phyloP scores from a whole-genome alignment of 768 basidiomycete genomes.

The Mycena epipterygia region DNA sequence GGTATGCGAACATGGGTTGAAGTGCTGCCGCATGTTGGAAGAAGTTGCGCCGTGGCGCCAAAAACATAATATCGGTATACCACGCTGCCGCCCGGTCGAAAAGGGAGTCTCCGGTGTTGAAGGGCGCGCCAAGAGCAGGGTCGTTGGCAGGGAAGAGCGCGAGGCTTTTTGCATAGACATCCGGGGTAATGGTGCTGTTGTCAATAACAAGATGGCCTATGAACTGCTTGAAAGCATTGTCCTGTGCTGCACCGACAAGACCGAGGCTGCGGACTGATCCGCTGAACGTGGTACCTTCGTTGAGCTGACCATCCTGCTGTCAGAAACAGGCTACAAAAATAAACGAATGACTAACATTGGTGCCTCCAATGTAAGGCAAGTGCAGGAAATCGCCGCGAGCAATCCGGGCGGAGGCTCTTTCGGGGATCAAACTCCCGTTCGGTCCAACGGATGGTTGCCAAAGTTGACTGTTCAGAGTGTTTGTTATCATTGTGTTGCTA shows the following conservation, averaged over 20 bases:
- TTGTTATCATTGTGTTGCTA: constrained; percentile 59
- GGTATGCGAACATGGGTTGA: constrained; percentile 67
- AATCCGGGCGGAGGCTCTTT: constrained; percentile 60
- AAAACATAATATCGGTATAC: constrained; percentile 72
- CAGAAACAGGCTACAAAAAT: constrained; percentile 21
- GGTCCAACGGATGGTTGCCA: constrained; percentile 72
- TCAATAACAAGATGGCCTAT: constrained; percentile 66
- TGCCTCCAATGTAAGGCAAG: constrained; percentile 69
- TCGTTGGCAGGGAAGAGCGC: constrained; percentile 64
- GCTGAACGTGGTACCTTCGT: constrained; percentile 66
- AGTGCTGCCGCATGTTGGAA: constrained; percentile 60
- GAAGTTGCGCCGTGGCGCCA: constrained; percentile 64
- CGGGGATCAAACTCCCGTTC: constrained; percentile 61
- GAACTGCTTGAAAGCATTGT: constrained; percentile 60
- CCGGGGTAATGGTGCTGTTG: constrained; percentile 59
- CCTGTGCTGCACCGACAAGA: constrained; percentile 56
- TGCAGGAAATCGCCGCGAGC: constrained; percentile 63
- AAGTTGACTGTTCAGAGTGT: constrained; percentile 64
- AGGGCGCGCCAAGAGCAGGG: constrained; percentile 60
- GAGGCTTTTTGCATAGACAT: constrained; percentile 56
- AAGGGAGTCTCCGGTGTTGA: constrained; percentile 71
- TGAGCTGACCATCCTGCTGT: constrained; percentile 50
- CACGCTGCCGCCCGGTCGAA: constrained; percentile 70
- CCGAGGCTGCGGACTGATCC: constrained; percentile 52
- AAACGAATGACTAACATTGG: constrained; percentile 58